Base-by-base conservation (phyloP, 257 asterid species). In the Dorcoceras hygrometricum region DNA sequence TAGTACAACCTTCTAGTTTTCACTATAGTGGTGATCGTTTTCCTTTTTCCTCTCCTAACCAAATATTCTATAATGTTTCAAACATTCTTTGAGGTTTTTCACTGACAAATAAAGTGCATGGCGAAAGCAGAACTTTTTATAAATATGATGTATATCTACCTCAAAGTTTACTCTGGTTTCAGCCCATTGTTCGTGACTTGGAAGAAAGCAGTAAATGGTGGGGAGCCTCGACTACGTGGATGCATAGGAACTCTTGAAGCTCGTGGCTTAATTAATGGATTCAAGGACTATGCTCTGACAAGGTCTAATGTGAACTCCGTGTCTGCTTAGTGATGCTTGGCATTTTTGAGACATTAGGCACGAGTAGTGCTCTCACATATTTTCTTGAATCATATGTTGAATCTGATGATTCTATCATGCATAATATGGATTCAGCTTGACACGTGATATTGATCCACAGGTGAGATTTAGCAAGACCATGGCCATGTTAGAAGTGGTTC, bases 231-330 rank as follows among this genome's bases (percentile, higher is more conserved):
- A 36, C 36, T 94, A 39, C 96, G 97, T 59, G 96, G 99, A 57
- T 94, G 99, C 93, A 94, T 94, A 32, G 99, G 99, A 77, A 90
- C 99, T 67, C 76, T 94, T 56, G 95, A 94, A 87, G 87, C 99
- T 76, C 92, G 89, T 36, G 70, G 78, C 81, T 73, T 94, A 71
- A 29, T 87, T 64, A 85, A 71, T 77, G 97, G 99, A 70, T 90
- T 90, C 68, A 88, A 65, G 87, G 95, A 94, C 80, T 94, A 88
- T 80, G 95, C 99, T 75, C 76, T 94, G 23, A 87, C 96, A 66
- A 94, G 97, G 97, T 59, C 24, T n/a, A 25, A 18, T 28, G 12
- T 12, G n/a, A n/a, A 8, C 43, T 16, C 20, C 7, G 7, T 28
- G n/a, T 59, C 34, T 28, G 18, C 54, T 34, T 65, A 70, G 19